Base-by-base conservation (phyloP, 164 flowering plant genomes). In the Annona squamosa region DNA sequence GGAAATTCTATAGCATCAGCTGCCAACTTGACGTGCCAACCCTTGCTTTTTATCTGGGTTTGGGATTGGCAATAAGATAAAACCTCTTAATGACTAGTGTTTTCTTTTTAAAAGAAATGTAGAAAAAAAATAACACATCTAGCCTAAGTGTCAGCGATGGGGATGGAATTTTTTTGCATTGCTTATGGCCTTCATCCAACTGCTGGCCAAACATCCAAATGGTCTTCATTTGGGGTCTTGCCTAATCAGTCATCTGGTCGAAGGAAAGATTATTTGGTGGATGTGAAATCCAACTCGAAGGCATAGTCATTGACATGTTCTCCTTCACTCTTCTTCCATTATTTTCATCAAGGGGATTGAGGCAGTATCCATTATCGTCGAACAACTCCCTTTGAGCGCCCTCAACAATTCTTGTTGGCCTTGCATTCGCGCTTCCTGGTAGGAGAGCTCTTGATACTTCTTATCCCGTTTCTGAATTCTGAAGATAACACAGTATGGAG, bases 321-420 rank as follows among this genome's bases (percentile, higher is more conserved):
- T 70, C 87, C 89, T 0, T 70, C 18, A 63, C 80, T 71, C 48
- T 75, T 75, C 56, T 26, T 84, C 90, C 1, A 18, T 79, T 46
- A 87, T 87, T 12, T 87, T 84, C 71, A 74, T 84, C 67, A 84
- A 87, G 78, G 88, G 81, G 5, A 81, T 86, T 26, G 91, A 87
- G 73, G 73, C 85, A 46, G 76, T 85, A 4, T 79, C 87, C 42
- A 64, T 79, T 46, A 87, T 87, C 26, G 73, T 76, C 45, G 48
- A 59, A 3, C 73, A 73, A 71, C 82, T 85, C 65, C 82, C 85
- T 74, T 72, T 76, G 2, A 56, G 74, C 46, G 78, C 68, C 3
- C 0, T 26, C 73, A 3, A 77, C 82, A 9, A 46, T 85, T 62
- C 85, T 86, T 1, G 44, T 73, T 3, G 84, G 84, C 44, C 42